A percentile compares a stretch with the other conserved stretches of the same genome.
These are phyloP conservation scores for Rhododendron henanense DNA, from an alignment of 148 eudicot genomes.

Conservation along the genomic window DNA sequence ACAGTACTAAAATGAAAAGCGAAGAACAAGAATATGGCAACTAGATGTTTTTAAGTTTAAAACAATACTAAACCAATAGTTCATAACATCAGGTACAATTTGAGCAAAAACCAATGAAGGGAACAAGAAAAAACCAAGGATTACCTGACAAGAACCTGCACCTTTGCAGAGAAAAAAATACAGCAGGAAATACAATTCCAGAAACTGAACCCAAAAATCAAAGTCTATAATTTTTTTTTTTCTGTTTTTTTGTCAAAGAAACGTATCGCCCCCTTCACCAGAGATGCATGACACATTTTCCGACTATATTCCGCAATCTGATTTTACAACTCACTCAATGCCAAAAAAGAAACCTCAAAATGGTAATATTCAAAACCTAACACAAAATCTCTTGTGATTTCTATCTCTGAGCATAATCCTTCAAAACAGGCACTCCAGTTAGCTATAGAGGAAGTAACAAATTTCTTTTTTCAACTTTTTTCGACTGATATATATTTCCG, in stretches of 20 bases:
- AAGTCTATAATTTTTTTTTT: neutral
- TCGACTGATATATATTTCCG: slow-evolving; percentile 7
- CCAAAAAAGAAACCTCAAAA: slow-evolving; percentile 23
- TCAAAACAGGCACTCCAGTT: slow-evolving; percentile 20
- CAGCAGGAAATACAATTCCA: slow-evolving; percentile 25
- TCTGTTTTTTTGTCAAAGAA: neutral
- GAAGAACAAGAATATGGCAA: too few relatives aligned
- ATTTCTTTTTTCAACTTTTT: slow-evolving; percentile 3
- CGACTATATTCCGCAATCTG: slow-evolving; percentile 40
- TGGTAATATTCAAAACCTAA: slow-evolving; percentile 14
- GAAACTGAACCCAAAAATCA: slow-evolving; percentile 1
- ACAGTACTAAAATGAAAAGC: neutral
- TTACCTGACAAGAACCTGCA: slow-evolving; percentile 5
- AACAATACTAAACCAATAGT: slow-evolving; percentile 29
- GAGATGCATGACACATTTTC: slow-evolving; percentile 23
- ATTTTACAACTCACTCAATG: slow-evolving; percentile 45
- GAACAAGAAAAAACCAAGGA: neutral
- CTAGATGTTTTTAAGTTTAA: slow-evolving; percentile 18
- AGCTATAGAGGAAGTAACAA: slow-evolving; percentile 13
- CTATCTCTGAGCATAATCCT: slow-evolving; percentile 18
- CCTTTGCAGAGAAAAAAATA: slow-evolving; percentile 26
- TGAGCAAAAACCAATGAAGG: neutral
- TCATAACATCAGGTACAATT: slow-evolving; percentile 19
- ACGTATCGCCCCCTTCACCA: slow-evolving; percentile 17
- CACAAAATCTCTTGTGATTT: slow-evolving; percentile 34